A percentile compares a stretch with the other conserved stretches of the same genome.
phyloP scores from a whole-genome alignment of 192 early-diverging fungal genomes.

The Rhizophlyctis rosea region DNA sequence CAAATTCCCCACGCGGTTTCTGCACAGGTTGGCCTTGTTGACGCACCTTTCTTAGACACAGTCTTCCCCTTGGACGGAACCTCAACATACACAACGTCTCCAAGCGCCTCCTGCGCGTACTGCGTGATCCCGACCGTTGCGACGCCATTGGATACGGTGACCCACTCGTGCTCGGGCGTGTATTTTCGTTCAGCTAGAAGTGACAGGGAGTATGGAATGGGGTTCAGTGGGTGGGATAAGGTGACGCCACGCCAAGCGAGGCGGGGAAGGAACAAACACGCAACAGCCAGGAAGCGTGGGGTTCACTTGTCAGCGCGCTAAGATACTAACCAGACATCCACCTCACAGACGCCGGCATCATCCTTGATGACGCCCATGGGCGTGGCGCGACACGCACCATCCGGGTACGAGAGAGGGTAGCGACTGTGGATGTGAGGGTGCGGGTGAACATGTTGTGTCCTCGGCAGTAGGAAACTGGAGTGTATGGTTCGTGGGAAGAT shows the following conservation, averaged over 20 bases:
- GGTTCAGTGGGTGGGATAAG: background rate
- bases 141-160: constrained; percentile 64
- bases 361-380: too few species aligned
- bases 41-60: constrained; percentile 60
- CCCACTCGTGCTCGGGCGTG: constrained; percentile 92
- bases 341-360: too few species aligned
- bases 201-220: background rate
- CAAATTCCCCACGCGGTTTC: too few species aligned
- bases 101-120: constrained; percentile 85
- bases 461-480: too few species aligned
- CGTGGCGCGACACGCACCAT: too few species aligned
- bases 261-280: constrained; percentile 3
- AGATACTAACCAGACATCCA: too few species aligned
- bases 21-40: background rate
- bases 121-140: constrained; percentile 91
- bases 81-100: constrained; percentile 94
- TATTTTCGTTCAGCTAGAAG: constrained; percentile 49
- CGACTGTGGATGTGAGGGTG: constrained; percentile 1
- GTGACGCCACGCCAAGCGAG: constrained; percentile 5
- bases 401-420: too few species aligned
- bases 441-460: background rate
- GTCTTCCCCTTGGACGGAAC: constrained; percentile 65
- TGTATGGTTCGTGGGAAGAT: constrained; percentile 10
- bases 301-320: background rate
- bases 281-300: background rate